Evolutionary conservation across 2,329 filamentous ascomycete genomes (phyloP).

Genomic region (Aspergillus sp.): DNA sequence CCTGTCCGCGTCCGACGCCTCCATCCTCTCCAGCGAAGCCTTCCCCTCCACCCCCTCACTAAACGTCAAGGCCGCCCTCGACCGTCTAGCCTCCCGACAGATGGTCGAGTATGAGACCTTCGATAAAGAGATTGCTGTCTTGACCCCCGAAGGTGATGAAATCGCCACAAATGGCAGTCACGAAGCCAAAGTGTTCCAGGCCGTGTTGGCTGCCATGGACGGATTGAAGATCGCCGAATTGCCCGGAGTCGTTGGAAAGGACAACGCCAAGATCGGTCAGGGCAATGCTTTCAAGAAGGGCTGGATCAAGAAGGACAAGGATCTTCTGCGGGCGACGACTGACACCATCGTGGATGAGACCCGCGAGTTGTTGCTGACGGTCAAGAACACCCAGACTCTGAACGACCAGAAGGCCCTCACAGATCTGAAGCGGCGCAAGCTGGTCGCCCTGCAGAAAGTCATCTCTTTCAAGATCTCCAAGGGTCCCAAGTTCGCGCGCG

Average conservation of each 20-base stretch:
- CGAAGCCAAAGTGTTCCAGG: constrained; percentile 80
- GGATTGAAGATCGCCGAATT: constrained; percentile 79
- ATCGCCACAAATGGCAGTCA: constrained; percentile 77
- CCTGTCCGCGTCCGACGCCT: constrained; percentile 61
- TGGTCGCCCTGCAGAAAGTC: constrained; percentile 79
- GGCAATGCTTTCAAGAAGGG: constrained; percentile 85
- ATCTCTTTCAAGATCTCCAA: constrained; percentile 83
- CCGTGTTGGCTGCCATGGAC: constrained; percentile 69
- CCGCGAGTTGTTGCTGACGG: constrained; percentile 70
- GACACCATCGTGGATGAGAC: constrained; percentile 81
- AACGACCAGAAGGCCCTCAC: constrained; percentile 73
- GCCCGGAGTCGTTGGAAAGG: constrained; percentile 50
- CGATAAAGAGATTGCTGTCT: constrained; percentile 72
- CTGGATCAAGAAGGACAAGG: constrained; percentile 67
- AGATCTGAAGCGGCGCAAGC: constrained; percentile 89
- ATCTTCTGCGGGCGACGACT: constrained; percentile 57
- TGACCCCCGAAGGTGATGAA: constrained; percentile 74
- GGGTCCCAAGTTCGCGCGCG: constrained; percentile 82
- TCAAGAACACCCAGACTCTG: constrained; percentile 69
- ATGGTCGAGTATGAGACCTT: constrained; percentile 87
- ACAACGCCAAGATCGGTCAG: constrained; percentile 69
- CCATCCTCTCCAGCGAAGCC: constrained; percentile 67
- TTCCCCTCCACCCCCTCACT: constrained; percentile 68
- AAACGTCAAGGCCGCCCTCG: constrained; percentile 81
- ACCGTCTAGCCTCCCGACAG: constrained; percentile 77